A percentile compares a stretch with the other conserved stretches of the same genome.
These are phyloP conservation scores for Calonectria ilicicola DNA, from an alignment of 2,329 filamentous ascomycete species.

Conservation along the genomic window DNA sequence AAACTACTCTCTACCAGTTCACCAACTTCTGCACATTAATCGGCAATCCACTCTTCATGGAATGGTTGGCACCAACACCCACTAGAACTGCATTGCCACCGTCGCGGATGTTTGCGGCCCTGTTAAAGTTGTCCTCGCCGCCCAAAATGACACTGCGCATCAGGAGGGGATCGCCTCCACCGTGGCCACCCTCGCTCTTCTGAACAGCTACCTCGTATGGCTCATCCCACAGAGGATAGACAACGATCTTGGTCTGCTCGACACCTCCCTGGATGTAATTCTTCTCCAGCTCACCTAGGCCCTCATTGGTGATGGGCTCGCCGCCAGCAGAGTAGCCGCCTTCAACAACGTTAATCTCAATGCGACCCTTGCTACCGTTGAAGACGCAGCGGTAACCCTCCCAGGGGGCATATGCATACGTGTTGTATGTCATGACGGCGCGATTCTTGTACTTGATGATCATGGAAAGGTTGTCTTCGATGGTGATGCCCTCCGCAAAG, in stretches of 20 bases:
- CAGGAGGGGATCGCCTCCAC: conserved; percentile 67
- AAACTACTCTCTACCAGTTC: conserved; percentile 21
- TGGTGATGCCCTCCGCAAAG: conserved; percentile 72
- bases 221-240: conserved; percentile 68
- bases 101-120: conserved; percentile 69
- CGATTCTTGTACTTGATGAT: conserved; percentile 68
- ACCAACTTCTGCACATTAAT: conserved; percentile 39
- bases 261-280: conserved; percentile 40
- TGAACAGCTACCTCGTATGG: conserved; percentile 66
- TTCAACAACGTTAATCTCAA: conserved; percentile 73
- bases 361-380: conserved; percentile 67
- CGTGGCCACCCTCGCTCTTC: conserved; percentile 66
- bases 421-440: conserved; percentile 69
- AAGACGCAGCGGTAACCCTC: conserved; percentile 69
- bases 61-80: conserved; percentile 69
- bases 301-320: conserved; percentile 59
- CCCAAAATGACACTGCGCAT: conserved; percentile 69
- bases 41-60: conserved; percentile 52
- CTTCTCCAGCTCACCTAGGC: conserved; percentile 54
- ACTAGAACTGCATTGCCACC: conserved; percentile 70
- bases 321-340: conserved; percentile 70
- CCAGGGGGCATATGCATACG: conserved; percentile 72
- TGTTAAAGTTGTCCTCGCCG: conserved; percentile 60
- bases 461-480: conserved; percentile 73
- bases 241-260: conserved; percentile 56